phyloP scores from a whole-genome alignment of 768 basidiomycete species.

The Termitomyces sp. region DNA sequence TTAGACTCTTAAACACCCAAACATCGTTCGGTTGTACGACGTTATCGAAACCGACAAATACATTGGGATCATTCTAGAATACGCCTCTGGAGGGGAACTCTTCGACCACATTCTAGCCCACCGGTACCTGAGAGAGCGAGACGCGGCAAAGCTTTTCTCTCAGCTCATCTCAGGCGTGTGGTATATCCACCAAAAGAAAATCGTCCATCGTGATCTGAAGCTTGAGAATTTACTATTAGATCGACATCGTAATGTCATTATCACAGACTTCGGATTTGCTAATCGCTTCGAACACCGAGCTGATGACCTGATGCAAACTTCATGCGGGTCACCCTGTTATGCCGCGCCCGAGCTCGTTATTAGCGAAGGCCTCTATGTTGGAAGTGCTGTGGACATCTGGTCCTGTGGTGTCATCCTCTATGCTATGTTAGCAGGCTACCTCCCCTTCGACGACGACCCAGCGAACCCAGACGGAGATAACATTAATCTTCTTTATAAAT shows the following conservation, averaged over 20 bases:
- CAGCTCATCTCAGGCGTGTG: conserved; percentile 98
- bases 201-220: conserved; percentile 98
- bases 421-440: conserved; percentile 94
- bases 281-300: conserved; percentile 92
- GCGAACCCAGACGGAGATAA: conserved; percentile 99
- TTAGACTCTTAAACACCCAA: conserved; percentile 92
- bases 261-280: conserved; percentile 99
- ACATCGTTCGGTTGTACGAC: conserved; percentile 97
- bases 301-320: conserved; percentile 98
- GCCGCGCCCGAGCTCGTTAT: conserved; percentile 98
- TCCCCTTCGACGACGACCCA: conserved; percentile 99
- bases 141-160: conserved; percentile 93
- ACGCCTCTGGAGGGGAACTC: conserved; percentile 96
- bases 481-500: conserved; percentile 97
- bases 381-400: conserved; percentile 98
- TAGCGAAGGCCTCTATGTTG: conserved; percentile 94
- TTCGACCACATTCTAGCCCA: conserved; percentile 99
- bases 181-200: conserved; percentile 99
- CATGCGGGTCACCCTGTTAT: conserved; percentile 96
- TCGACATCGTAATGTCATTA: conserved; percentile 96
- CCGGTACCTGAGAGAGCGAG: conserved; percentile 90
- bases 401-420: conserved; percentile 94
- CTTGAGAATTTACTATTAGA: conserved; percentile 97
- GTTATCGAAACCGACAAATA: conserved; percentile 99
- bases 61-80: conserved; percentile 98